These are phyloP conservation scores for Boletus edulis DNA, from an alignment of 768 basidiomycete species.

Conservation along the genomic window DNA sequence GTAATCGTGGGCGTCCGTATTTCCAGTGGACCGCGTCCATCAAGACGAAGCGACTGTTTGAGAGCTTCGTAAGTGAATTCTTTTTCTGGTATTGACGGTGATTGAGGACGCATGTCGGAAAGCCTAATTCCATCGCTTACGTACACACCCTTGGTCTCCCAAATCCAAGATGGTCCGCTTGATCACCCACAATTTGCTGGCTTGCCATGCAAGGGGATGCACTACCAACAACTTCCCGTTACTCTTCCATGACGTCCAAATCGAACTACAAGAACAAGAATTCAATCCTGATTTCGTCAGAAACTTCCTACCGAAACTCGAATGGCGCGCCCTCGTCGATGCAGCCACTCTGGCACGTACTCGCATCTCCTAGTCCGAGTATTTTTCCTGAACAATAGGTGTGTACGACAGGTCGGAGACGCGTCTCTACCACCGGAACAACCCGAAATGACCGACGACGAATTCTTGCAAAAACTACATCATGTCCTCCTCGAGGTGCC, in stretches of 20 bases:
- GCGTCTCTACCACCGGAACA: no score
- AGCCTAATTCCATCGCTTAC: no score
- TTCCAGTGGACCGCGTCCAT: slow-evolving; percentile 73
- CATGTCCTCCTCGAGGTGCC: slow-evolving; percentile 89
- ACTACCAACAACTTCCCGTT: slow-evolving; percentile 93
- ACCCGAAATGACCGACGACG: slow-evolving; percentile 74
- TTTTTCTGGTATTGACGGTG: slow-evolving; percentile 77
- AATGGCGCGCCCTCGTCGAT: slow-evolving; percentile 85
- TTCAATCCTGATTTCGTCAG: slow-evolving; percentile 87
- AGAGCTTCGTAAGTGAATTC: slow-evolving; percentile 54
- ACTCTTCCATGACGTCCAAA: slow-evolving; percentile 70
- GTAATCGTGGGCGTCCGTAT: slow-evolving; percentile 60
- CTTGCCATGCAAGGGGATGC: slow-evolving; percentile 89
- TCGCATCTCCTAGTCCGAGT: not conserved
- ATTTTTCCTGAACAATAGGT: no score
- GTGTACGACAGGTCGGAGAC: no score
- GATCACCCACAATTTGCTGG: slow-evolving; percentile 96
- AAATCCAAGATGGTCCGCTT: slow-evolving; percentile 71
- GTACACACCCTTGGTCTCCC: no score
- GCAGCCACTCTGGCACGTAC: slow-evolving; percentile 67
- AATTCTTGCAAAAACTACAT: slow-evolving; percentile 79
- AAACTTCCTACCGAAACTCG: slow-evolving; percentile 82
- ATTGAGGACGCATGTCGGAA: slow-evolving; percentile 53
- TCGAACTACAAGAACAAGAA: slow-evolving; percentile 82
- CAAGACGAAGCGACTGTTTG: slow-evolving; percentile 76